phyloP scores from a whole-genome alignment of 179 eudicot genomes.

The Nepenthes alata region DNA sequence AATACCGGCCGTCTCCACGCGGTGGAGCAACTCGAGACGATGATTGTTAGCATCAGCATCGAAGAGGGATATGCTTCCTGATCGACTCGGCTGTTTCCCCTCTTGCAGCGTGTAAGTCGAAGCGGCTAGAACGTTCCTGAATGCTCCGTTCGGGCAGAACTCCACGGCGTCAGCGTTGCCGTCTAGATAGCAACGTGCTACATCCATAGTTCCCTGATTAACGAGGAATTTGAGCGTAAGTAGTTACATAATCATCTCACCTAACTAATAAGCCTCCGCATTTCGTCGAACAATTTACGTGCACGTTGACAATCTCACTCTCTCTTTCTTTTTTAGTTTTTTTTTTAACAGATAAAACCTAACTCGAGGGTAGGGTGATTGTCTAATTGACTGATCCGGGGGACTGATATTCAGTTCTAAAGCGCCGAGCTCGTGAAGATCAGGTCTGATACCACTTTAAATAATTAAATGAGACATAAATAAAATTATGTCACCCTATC shows the following conservation, averaged over 20 bases:
- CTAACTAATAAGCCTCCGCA: slow-evolving; percentile 15
- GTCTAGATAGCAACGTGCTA: slow-evolving; percentile 42
- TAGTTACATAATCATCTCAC: neutral
- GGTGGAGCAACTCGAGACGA: slow-evolving; percentile 34
- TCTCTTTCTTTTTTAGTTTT: neutral
- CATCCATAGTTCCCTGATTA: slow-evolving; percentile 36
- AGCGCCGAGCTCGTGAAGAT: neutral
- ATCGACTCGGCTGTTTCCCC: slow-evolving; percentile 51
- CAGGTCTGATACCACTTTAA: neutral
- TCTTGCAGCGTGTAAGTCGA: slow-evolving; percentile 75
- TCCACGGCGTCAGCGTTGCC: slow-evolving; percentile 91
- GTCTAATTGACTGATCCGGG: too few relatives aligned
- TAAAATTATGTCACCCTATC: neutral
- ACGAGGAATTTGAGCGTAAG: neutral
- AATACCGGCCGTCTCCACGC: slow-evolving; percentile 59
- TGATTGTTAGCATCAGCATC: slow-evolving; percentile 43
- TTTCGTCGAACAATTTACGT: slow-evolving; percentile 39
- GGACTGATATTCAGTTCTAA: neutral
- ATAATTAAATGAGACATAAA: neutral
- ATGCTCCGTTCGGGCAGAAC: slow-evolving; percentile 69
- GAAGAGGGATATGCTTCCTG: slow-evolving; percentile 66
- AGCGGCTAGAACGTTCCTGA: slow-evolving; percentile 56
- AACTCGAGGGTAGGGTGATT: neutral
- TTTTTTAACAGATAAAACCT: neutral
- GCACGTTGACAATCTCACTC: slow-evolving; percentile 1